These are phyloP conservation scores for Blastomyces percursus DNA, from an alignment of 2,329 filamentous ascomycete genomes.

Conservation along the genomic window DNA sequence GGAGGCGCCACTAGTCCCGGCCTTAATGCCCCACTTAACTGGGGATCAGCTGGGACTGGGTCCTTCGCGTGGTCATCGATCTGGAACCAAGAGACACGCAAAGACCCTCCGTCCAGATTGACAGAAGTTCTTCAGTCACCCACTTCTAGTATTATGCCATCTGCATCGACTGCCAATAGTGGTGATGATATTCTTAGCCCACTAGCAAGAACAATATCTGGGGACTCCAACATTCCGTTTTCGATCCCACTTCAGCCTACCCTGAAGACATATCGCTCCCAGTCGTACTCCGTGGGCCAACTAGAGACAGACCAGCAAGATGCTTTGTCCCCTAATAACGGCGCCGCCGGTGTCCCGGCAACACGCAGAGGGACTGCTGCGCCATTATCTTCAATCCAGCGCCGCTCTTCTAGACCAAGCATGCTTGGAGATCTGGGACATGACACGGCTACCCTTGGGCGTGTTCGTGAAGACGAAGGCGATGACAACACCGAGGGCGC, in stretches of 20 bases:
- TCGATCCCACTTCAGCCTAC: constrained; percentile 80
- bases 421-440: constrained; percentile 37
- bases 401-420: constrained; percentile 58
- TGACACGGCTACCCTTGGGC: constrained; percentile 37
- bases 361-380: constrained; percentile 29
- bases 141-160: constrained; percentile 48
- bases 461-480: constrained; percentile 40
- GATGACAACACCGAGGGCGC: constrained; percentile 31
- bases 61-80: constrained; percentile 66
- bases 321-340: constrained; percentile 25
- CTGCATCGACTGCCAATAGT: constrained; percentile 39
- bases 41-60: constrained; percentile 36
- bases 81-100: constrained; percentile 64
- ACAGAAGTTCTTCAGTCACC: constrained; percentile 66
- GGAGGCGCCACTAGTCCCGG: constrained; percentile 26
- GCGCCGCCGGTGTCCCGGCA: constrained; percentile 19
- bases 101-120: constrained; percentile 63
- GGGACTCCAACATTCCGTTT: constrained; percentile 60
- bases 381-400: constrained; percentile 61
- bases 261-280: constrained; percentile 84
- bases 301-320: constrained; percentile 54
- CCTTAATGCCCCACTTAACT: constrained; percentile 32
- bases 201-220: constrained; percentile 33
- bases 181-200: constrained; percentile 45
- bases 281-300: constrained; percentile 93